Conservation (phyloP, 352 stramenopile genomes). For the Phytopythium ostracodes region DNA sequence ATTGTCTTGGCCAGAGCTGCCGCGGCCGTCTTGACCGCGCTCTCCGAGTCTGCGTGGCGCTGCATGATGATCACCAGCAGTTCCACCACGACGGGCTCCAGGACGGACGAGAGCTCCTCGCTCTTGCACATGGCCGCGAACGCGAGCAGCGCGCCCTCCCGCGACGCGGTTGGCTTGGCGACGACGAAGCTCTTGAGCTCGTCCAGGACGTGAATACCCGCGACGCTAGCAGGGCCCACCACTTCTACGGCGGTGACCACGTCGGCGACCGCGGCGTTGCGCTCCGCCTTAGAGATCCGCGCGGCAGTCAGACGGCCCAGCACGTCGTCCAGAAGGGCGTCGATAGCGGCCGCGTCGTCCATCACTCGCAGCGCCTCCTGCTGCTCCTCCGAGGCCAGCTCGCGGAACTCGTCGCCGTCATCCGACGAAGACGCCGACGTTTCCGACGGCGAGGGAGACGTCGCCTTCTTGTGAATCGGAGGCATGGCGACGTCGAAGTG, state of each 20-base stretch:
- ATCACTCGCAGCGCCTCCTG: slow-evolving; percentile 28
- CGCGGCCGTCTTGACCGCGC: slow-evolving; percentile 41
- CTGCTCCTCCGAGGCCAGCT: slow-evolving; percentile 43
- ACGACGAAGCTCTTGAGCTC: slow-evolving; percentile 36
- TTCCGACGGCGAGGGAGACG: slow-evolving; percentile 12
- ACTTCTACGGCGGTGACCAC: slow-evolving; percentile 43
- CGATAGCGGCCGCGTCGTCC: slow-evolving; percentile 29
- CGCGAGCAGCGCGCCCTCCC: slow-evolving; percentile 48
- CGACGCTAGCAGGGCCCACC: slow-evolving; percentile 28
- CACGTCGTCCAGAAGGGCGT: slow-evolving; percentile 30
- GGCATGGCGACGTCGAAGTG: slow-evolving; percentile 10
- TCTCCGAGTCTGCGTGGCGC: slow-evolving; percentile 62
- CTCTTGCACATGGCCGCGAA: slow-evolving; percentile 38
- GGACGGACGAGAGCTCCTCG: slow-evolving; percentile 34
- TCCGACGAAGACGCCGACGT: slow-evolving; percentile 33
- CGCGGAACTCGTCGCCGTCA: slow-evolving; percentile 28
- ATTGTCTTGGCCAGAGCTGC: slow-evolving; percentile 27
- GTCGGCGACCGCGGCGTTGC: slow-evolving; percentile 41
- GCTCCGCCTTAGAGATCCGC: slow-evolving; percentile 28
- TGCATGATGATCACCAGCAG: slow-evolving; percentile 48
- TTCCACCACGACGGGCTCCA: slow-evolving; percentile 57
- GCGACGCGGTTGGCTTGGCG: slow-evolving; percentile 40
- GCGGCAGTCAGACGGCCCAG: slow-evolving; percentile 38
- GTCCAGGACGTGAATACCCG: slow-evolving; percentile 38
- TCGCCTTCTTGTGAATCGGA: slow-evolving; percentile 16